Conservation (phyloP, 2,329 filamentous ascomycete species). For the Huntiella bhutanensis region DNA sequence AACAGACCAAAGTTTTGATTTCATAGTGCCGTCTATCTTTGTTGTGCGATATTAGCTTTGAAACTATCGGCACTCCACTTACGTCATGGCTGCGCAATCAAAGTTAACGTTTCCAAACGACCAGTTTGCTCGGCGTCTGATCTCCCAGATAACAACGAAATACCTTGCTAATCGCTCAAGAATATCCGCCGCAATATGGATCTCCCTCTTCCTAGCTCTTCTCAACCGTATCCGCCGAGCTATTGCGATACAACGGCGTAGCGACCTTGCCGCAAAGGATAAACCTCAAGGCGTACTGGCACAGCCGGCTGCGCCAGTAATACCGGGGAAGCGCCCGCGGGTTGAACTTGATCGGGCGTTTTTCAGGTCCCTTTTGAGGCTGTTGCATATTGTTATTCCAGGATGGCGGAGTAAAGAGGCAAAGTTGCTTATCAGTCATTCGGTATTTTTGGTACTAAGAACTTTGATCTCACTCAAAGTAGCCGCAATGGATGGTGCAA, state of each 20-base stretch:
- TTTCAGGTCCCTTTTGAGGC: constrained; percentile 52
- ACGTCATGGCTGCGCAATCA: constrained; percentile 52
- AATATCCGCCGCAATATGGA: constrained; percentile 68
- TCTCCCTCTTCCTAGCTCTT: constrained; percentile 63
- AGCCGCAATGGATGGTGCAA: constrained; percentile 79
- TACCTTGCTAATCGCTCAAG: constrained; percentile 65
- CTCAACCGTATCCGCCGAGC: constrained; percentile 79
- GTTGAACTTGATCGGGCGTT: constrained; percentile 83
- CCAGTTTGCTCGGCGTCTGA: constrained; percentile 42
- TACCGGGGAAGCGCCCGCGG: constrained; percentile 42
- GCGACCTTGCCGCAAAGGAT: not conserved
- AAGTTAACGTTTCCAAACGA: constrained; percentile 40
- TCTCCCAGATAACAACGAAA: constrained; percentile 47
- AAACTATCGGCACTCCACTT: not conserved
- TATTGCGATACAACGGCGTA: constrained; percentile 66
- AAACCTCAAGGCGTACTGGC: constrained; percentile 25
- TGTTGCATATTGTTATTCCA: constrained; percentile 76
- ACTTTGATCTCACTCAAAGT: constrained; percentile 92
- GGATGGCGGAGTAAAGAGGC: constrained; percentile 81
- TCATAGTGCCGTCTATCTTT: too few relatives aligned
- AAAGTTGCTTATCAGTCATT: constrained; percentile 71
- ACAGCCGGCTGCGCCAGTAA: constrained; percentile 13
- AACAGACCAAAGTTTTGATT: too few relatives aligned
- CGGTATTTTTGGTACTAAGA: constrained; percentile 73
- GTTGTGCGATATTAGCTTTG: too few relatives aligned